Conservation (phyloP, 2,329 filamentous ascomycete species). For the Diaporthe sp. region DNA sequence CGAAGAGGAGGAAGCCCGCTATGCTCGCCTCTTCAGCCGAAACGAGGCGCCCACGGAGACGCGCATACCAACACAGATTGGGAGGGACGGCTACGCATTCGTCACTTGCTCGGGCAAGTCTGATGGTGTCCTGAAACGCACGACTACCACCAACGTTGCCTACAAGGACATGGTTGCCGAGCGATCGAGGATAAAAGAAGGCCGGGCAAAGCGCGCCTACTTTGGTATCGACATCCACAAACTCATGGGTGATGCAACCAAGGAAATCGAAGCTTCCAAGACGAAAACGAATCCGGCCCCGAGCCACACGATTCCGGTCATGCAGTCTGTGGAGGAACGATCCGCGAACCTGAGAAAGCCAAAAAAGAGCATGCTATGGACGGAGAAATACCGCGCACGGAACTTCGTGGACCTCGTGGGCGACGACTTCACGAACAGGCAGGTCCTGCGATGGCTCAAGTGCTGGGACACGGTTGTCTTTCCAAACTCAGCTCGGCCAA, state of each 20-base stretch:
- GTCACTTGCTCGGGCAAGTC: slow-evolving; percentile 71
- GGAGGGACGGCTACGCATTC: slow-evolving; percentile 54
- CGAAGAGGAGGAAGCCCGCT: slow-evolving; percentile 39
- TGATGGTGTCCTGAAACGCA: slow-evolving; percentile 68
- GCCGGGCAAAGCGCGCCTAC: slow-evolving; percentile 80
- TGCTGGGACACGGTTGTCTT: slow-evolving; percentile 95
- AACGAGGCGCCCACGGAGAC: slow-evolving; percentile 43
- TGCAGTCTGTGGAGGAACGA: slow-evolving; percentile 59
- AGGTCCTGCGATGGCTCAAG: slow-evolving; percentile 94
- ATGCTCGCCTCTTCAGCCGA: slow-evolving; percentile 43
- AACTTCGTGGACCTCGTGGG: slow-evolving; percentile 95
- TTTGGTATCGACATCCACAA: slow-evolving; percentile 94
- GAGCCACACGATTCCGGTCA: slow-evolving; percentile 50
- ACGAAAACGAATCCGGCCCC: slow-evolving; percentile 45
- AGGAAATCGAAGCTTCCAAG: slow-evolving; percentile 63
- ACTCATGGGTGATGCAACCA: slow-evolving; percentile 79
- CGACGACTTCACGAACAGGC: slow-evolving; percentile 92
- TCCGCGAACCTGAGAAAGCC: slow-evolving; percentile 53
- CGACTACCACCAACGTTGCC: slow-evolving; percentile 59
- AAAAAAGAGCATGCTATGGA: slow-evolving; percentile 81
- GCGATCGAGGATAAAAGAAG: slow-evolving; percentile 75
- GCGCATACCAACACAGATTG: slow-evolving; percentile 41
- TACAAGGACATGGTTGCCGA: slow-evolving; percentile 78
- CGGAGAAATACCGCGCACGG: slow-evolving; percentile 94
- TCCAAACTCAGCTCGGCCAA: slow-evolving; percentile 77